Conservation (phyloP, 495 filamentous ascomycete genomes). For the Sordaria brevicollis region DNA sequence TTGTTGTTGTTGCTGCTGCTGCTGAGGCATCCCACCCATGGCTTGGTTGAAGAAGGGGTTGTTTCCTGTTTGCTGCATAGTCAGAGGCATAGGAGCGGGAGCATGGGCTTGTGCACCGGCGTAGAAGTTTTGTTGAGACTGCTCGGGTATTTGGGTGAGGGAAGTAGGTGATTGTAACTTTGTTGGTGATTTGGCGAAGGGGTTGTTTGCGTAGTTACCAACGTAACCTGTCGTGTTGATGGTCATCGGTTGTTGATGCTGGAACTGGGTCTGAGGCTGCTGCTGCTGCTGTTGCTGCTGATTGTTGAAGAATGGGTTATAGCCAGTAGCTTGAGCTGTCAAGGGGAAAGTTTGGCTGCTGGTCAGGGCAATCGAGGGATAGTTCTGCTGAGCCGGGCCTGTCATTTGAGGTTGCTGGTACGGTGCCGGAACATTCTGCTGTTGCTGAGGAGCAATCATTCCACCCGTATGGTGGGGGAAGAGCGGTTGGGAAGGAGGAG, state of each 20-base stretch:
- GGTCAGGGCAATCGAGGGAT: slow-evolving; percentile 30
- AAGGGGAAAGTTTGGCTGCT: slow-evolving; percentile 39
- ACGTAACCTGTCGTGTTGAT: slow-evolving; percentile 29
- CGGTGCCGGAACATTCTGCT: slow-evolving; percentile 29
- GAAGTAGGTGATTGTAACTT: slow-evolving; percentile 33
- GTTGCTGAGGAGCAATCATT: slow-evolving; percentile 47
- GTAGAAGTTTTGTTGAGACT: slow-evolving; percentile 40
- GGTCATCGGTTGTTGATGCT: slow-evolving; percentile 19
- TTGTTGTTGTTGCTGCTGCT: slow-evolving; percentile 26
- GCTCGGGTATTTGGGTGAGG: slow-evolving; percentile 40
- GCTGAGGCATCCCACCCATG: slow-evolving; percentile 14
- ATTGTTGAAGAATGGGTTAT: slow-evolving; percentile 59
- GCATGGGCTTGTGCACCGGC: slow-evolving; percentile 1
- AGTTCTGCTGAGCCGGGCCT: slow-evolving; percentile 49
- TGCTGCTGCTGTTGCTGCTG: slow-evolving; percentile 21
- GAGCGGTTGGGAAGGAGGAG: slow-evolving; percentile 48
- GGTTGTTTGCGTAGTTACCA: slow-evolving; percentile 26
- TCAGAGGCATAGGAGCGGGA: slow-evolving; percentile 18
- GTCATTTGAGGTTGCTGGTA: slow-evolving; percentile 47
- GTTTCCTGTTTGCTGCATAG: slow-evolving; percentile 25
- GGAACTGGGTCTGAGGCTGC: background rate
- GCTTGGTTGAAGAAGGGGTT: slow-evolving; percentile 47
- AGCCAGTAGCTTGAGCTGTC: slow-evolving; percentile 27
- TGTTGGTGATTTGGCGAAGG: slow-evolving; percentile 37
- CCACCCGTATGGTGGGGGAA: slow-evolving; percentile 83